Evolutionary conservation across 768 basidiomycete genomes (phyloP), one percentile per base, ranked within the genome.

Genomic region (Leccinum boreale): DNA sequence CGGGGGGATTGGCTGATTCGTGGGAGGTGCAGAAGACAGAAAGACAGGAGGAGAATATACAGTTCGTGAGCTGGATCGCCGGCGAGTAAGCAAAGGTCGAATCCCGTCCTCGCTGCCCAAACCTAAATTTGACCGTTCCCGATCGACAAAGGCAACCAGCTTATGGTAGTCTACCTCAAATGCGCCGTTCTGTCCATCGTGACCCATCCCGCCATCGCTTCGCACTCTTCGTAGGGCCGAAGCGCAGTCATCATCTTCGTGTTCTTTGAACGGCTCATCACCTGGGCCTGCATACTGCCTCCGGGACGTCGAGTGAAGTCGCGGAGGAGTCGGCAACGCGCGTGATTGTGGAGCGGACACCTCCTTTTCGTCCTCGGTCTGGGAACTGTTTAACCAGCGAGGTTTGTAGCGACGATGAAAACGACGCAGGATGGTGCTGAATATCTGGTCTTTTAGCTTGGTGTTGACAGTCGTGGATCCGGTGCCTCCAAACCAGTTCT

Each of bases 391-490:
- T 26, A 61, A 55, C 70, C 66, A 68, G 21, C 63, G 64, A n/a
- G 65, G 62, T 21, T 70, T 67, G 15, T 64, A 69, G 33, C 82
- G 82, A 62, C 83, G 82, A 39, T 82, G 80, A 57, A 93, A 83
- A 57, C 90, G 80, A 50, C 86, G 85, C 60, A 98, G 77, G 31
- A 98, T 85, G 17, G 91, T 90, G 59, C 85, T 90, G 69, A 99
- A 96, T 48, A 99, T 93, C 64, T 96, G 94, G 67, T 98, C 94
- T 73, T 94, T 95, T 57, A 99, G 77, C 70, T 85, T 91, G 39
- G 90, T 93, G 72, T 99, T 98, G 58, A 98, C 94, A 53, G 87
- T 82, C 5, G 97, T 98, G 14, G 90, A 92, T 1, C 96, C 96
- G 2, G 88, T 90, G 3, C 95, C 96, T 33, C 89, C 92, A 63